Evolutionary conservation across 495 filamentous ascomycete species (phyloP), one percentile per base, ranked within the genome.

Genomic region (Tuber brumale): DNA sequence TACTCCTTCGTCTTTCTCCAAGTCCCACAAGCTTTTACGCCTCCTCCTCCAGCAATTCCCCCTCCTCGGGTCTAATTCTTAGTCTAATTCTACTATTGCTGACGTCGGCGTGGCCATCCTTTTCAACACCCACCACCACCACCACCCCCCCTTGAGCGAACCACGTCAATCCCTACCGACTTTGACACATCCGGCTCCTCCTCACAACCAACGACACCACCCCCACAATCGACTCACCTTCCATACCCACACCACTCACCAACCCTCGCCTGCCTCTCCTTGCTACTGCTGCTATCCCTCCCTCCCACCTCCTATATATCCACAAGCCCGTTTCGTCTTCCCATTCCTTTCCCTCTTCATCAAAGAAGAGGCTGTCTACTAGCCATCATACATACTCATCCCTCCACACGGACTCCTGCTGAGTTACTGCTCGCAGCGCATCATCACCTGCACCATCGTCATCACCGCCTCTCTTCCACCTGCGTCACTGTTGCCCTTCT

Each of bases 271-370:
- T 66, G 4, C 57, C 14, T 66, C n/a, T 66, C 57, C 27, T n/a
- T 66, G 57, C 57, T 66, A 31, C 57, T 66, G 27, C 57, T 66
- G 57, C 57, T 66, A 2, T 12, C 31, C 27, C 70, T 48, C 70
- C 77, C 72, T 27, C 76, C 70, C 74, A 57, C 51, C 73, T 57
- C 35, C 45, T 80, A 80, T 80, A 80, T 80, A 80, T 80, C 76
- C 76, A 78, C 76, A 74, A 48, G 19, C 76, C 71, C 70, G 78
- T 80, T 80, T 80, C 78, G 78, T 72, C 78, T 80, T 76, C 57
- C 41, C 70, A 45, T 70, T 70, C 45, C 71, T 72, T 72, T 72
- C 70, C 74, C 76, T 72, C 76, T 39, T 71, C 71, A 75, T 48
- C 79, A 72, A 70, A 51, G 79, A 80, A 79, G 78, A 75, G 78